These are phyloP conservation scores for Dothiorella sarmentorum DNA, from an alignment of 2,329 filamentous ascomycete genomes.

Conservation along the genomic window DNA sequence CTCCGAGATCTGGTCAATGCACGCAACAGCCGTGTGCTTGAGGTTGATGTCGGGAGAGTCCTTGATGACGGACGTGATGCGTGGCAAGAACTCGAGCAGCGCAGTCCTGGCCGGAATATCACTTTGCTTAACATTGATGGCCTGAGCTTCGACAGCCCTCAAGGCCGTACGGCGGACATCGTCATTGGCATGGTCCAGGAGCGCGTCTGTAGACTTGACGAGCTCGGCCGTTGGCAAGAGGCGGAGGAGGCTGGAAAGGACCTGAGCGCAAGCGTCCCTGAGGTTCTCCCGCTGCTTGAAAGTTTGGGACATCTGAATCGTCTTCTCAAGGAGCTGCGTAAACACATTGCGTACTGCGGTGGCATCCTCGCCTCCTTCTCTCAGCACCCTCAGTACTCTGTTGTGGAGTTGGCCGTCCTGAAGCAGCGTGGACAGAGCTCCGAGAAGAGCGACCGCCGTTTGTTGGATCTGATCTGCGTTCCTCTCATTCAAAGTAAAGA, in stretches of 20 bases:
- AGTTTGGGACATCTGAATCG: constrained; percentile 58
- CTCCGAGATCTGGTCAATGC: constrained; percentile 88
- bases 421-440: constrained; percentile 38
- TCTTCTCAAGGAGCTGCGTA: constrained; percentile 39
- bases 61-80: constrained; percentile 72
- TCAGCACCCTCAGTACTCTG: constrained; percentile 32
- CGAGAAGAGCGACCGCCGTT: constrained; percentile 38
- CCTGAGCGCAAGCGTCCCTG: constrained; percentile 55
- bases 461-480: constrained; percentile 33
- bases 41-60: constrained; percentile 69
- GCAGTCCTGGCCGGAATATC: constrained; percentile 66
- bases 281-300: constrained; percentile 46
- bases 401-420: constrained; percentile 31
- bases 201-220: constrained; percentile 77
- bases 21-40: constrained; percentile 81
- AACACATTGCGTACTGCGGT: constrained; percentile 31
- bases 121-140: constrained; percentile 68
- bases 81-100: constrained; percentile 74
- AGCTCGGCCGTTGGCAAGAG: constrained; percentile 85
- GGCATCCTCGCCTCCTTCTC: constrained; percentile 26
- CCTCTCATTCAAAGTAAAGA: constrained; percentile 62
- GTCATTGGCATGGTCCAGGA: constrained; percentile 73
- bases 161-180: constrained; percentile 72
- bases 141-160: constrained; percentile 68
- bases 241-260: constrained; percentile 76